phyloP scores from a whole-genome alignment of 129 eudicot species.

The Chrysanthemum seticuspe region DNA sequence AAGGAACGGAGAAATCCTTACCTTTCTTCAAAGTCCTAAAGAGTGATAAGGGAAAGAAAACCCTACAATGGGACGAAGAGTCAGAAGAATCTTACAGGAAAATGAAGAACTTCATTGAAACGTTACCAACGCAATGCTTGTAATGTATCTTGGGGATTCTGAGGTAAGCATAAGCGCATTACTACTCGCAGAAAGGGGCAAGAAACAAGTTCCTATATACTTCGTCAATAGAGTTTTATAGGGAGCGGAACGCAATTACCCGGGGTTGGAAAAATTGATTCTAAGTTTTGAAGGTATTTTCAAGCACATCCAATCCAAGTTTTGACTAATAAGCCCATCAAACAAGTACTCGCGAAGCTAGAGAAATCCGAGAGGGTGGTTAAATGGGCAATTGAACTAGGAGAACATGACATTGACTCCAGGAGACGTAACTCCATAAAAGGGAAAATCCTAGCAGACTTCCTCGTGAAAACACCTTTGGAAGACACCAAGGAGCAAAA shows the following conservation, averaged over 20 bases:
- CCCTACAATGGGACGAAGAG: too few species aligned
- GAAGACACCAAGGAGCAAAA: background rate
- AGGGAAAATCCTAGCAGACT: background rate
- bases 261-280: background rate
- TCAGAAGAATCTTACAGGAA: too few species aligned
- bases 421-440: background rate
- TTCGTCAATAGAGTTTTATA: background rate
- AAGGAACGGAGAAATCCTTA: too few species aligned
- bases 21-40: too few species aligned
- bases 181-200: background rate
- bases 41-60: too few species aligned
- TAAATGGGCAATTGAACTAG: background rate
- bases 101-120: too few species aligned
- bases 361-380: background rate
- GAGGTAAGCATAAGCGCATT: background rate
- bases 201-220: background rate
- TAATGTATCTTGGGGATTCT: background rate
- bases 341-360: background rate
- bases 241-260: background rate
- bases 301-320: background rate
- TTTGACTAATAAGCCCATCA: background rate
- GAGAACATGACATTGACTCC: background rate
- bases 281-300: background rate
- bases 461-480: background rate
- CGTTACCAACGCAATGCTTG: too few species aligned